phyloP scores from a whole-genome alignment of 2,329 filamentous ascomycete species.

The Ophiocordyceps polyrhachis-furcata region DNA sequence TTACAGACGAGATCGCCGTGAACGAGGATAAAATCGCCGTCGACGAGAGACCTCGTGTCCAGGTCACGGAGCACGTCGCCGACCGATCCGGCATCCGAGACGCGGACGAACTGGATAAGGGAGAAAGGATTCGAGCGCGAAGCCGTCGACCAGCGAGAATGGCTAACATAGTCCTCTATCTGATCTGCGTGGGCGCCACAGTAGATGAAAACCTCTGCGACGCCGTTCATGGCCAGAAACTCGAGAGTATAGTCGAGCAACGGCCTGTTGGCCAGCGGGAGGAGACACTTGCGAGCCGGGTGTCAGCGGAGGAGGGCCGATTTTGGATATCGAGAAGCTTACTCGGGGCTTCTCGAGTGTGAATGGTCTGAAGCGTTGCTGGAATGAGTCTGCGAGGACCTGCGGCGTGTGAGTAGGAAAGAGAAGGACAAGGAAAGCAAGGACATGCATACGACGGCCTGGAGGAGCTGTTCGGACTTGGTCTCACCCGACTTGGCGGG shows the following conservation, averaged over 20 bases:
- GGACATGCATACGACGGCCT: conserved; percentile 34
- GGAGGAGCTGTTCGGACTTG: conserved; percentile 39
- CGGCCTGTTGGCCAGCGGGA: conserved; percentile 83
- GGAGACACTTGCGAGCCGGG: conserved; percentile 48
- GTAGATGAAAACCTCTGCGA: conserved; percentile 89
- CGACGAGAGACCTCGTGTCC: conserved; percentile 68
- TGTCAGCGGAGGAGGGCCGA: not conserved
- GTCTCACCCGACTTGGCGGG: conserved; percentile 29
- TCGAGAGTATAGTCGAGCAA: conserved; percentile 96
- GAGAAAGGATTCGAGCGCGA: conserved; percentile 48
- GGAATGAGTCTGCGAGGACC: conserved; percentile 88
- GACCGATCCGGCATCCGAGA: conserved; percentile 63
- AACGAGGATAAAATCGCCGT: conserved; percentile 79
- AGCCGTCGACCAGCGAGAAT: conserved; percentile 50
- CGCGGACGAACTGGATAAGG: conserved; percentile 67
- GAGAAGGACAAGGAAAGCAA: conserved; percentile 4
- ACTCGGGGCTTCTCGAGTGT: conserved; percentile 77
- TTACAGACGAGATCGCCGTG: conserved; percentile 90
- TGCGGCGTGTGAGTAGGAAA: conserved; percentile 16
- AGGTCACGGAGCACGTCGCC: conserved; percentile 92
- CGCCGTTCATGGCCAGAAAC: conserved; percentile 84
- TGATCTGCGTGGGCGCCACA: conserved; percentile 73
- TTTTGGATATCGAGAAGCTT: not conserved
- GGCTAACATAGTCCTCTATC: conserved; percentile 69
- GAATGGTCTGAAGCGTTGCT: conserved; percentile 79